These are phyloP conservation scores for Sinapis alba DNA, from an alignment of 441 rosid species.

Conservation along the genomic window DNA sequence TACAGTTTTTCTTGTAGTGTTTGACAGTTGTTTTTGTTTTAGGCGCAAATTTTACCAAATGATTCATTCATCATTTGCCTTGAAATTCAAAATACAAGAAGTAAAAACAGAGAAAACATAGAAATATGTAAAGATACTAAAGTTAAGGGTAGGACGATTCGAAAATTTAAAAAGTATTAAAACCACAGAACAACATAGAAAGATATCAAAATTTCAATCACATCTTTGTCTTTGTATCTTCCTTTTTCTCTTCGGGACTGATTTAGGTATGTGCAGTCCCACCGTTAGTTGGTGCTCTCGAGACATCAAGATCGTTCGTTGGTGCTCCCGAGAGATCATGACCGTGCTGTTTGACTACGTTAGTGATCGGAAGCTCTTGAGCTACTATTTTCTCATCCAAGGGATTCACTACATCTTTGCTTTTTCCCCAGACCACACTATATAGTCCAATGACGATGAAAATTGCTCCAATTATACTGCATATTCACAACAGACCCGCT, in stretches of 20 bases:
- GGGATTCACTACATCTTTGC: slow-evolving; percentile 52
- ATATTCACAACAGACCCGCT: slow-evolving; percentile 11
- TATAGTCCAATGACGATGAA: slow-evolving; percentile 77
- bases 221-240: slow-evolving; percentile 18
- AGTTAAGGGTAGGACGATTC: not conserved
- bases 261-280: slow-evolving; percentile 17
- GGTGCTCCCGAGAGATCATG: not conserved
- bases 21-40: not conserved
- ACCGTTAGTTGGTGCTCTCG: slow-evolving; percentile 11
- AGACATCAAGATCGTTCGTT: slow-evolving; percentile 21
- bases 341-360: slow-evolving; percentile 29
- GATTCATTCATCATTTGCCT: not conserved
- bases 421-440: slow-evolving; percentile 88
- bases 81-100: not conserved
- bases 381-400: slow-evolving; percentile 36
- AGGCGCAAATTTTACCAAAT: not conserved
- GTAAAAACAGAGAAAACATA: not conserved
- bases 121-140: not conserved
- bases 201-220: slow-evolving; percentile 31
- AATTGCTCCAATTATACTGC: slow-evolving; percentile 75
- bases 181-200: slow-evolving; percentile 18
- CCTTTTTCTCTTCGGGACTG: not conserved
- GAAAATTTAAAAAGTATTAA: not conserved
- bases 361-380: slow-evolving; percentile 58
- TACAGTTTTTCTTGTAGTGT: not conserved